These are phyloP conservation scores for Boletus rufocinnamomeus DNA, from an alignment of 768 basidiomycete species.

Conservation along the genomic window DNA sequence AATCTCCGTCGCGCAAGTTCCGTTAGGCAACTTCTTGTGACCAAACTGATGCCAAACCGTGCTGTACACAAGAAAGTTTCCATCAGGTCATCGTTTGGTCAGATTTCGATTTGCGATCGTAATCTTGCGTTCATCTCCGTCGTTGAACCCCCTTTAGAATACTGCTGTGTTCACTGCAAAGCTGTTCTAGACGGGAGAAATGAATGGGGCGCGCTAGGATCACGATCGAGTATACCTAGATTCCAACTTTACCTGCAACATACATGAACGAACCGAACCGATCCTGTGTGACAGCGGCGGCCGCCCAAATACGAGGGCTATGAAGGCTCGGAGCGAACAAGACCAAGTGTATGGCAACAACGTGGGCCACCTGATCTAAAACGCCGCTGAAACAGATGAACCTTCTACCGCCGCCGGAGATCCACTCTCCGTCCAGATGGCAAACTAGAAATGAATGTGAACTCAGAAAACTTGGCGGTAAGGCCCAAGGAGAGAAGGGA, in stretches of 20 bases:
- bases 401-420: neutral
- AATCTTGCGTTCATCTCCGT: neutral
- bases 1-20: neutral
- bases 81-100: too few relatives aligned
- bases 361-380: neutral
- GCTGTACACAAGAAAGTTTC: too few relatives aligned
- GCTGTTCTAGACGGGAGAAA: neutral
- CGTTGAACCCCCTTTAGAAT: neutral
- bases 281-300: neutral
- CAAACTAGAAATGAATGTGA: neutral
- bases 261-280: neutral
- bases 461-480: neutral
- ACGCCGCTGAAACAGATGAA: neutral
- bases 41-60: too few relatives aligned
- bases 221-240: neutral
- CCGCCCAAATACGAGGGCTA: too few relatives aligned
- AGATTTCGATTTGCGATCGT: neutral
- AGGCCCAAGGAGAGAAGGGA: neutral
- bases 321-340: neutral
- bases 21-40: neutral
- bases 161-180: neutral
- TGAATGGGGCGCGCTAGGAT: neutral
- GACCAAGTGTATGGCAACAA: neutral
- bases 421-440: neutral
- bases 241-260: neutral